Percentiles rank a stretch among this genome's conserved stretches.
Evolutionary conservation across 2,329 filamentous ascomycete species (phyloP).

Genomic region (Seiridium unicorne): DNA sequence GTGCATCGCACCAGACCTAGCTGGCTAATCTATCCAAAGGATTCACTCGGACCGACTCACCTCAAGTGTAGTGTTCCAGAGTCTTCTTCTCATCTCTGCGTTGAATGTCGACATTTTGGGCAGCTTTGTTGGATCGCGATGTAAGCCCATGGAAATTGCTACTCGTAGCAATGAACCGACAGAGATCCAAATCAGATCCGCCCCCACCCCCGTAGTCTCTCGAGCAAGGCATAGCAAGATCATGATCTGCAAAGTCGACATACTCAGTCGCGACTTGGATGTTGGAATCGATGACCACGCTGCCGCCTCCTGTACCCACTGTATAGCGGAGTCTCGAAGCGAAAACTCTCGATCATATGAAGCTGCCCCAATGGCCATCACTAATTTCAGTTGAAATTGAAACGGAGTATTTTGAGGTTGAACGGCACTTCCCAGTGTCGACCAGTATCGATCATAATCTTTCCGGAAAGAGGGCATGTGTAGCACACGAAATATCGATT

Average conservation of each 20-base stretch:
- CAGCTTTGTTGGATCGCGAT: slow-evolving; percentile 43
- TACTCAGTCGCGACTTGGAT: slow-evolving; percentile 48
- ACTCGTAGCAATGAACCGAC: slow-evolving; percentile 41
- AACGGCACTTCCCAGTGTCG: slow-evolving; percentile 10
- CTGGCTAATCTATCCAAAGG: background rate
- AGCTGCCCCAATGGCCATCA: slow-evolving; percentile 55
- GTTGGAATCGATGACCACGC: slow-evolving; percentile 52
- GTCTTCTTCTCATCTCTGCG: slow-evolving; percentile 45
- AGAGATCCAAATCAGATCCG: slow-evolving; percentile 47
- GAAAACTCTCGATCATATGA: slow-evolving; percentile 50
- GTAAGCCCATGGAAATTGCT: slow-evolving; percentile 49
- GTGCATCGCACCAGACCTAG: too few relatives aligned
- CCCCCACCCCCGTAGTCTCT: slow-evolving; percentile 35
- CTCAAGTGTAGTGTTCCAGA: slow-evolving; percentile 55
- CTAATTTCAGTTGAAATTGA: slow-evolving; percentile 55
- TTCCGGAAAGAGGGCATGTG: slow-evolving; percentile 48
- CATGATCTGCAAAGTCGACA: slow-evolving; percentile 49
- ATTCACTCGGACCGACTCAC: slow-evolving; percentile 19
- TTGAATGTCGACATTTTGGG: slow-evolving; percentile 30
- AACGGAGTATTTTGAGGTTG: slow-evolving; percentile 37
- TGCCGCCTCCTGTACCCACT: slow-evolving; percentile 58
- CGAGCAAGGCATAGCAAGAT: slow-evolving; percentile 43
- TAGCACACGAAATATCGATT: slow-evolving; percentile 46
- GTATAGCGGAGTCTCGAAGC: slow-evolving; percentile 45
- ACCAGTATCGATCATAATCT: slow-evolving; percentile 52